Evolutionary conservation across 2,329 filamentous ascomycete genomes (phyloP), one percentile per base, ranked within the genome.

Genomic region (Bipolaris gigantea): DNA sequence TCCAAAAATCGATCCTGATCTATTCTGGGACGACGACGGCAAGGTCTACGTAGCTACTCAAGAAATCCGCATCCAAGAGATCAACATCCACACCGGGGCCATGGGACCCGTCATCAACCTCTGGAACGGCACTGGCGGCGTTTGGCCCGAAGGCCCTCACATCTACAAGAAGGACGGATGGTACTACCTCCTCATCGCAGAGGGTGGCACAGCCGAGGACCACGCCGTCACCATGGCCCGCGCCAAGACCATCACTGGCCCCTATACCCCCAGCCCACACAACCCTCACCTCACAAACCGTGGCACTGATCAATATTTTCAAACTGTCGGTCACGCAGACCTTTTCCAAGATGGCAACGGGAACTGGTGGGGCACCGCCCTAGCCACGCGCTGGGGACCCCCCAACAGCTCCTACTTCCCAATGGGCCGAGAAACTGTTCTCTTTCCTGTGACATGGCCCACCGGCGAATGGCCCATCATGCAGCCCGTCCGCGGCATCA

Each of bases 1-100:
- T 5, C 30, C 33, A 15, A 53, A 48, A 35, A 62, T 60, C 48
- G 84, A 86, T 48, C 80, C 82, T 0, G 79, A 77, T 32, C 76
- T 79, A 7, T 82, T 83, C 60, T 85, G 82, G 80, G 80, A 85
- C 45, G 77, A 78, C 0, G 79, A 85, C 42, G 83, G 82, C 1
- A 80, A 76, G 52, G 72, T 78, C 0, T 85, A 84, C 52, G 77
- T 73, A 41, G 61, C 65, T 40, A 45, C 64, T 45, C 32, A 56
- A 49, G 52, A 42, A 21, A 7, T 38, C 9, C 27, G 35, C 9
- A 50, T 50, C n/a, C 32, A 45, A 19, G 70, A 67, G 19, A 64
- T 76, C 23, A 62, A 76, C 47, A 62, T 75, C 7, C 43, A 65
- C 5, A 76, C 70, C 4, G 75, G 73, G 3, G 58, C 61, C 39